Evolutionary conservation across 2,329 filamentous ascomycete genomes (phyloP).

Genomic region (Meredithiella fracta): DNA sequence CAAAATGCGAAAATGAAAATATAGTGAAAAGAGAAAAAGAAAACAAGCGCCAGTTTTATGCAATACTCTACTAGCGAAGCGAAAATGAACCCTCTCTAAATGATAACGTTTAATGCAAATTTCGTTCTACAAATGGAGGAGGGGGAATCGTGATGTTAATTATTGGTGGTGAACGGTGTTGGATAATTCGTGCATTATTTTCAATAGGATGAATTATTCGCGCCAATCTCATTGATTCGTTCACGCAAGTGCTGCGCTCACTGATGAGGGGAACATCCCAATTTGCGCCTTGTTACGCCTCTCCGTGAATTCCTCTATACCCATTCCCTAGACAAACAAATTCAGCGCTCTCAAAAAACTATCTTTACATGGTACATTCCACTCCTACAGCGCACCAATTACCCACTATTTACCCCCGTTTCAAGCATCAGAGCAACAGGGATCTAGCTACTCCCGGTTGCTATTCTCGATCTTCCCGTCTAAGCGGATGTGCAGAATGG

Average conservation of each 20-base stretch:
- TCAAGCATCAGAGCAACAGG: not conserved
- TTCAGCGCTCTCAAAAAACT: not conserved
- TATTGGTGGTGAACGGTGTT: not conserved
- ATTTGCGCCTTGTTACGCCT: too few relatives aligned
- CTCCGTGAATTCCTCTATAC: too few relatives aligned
- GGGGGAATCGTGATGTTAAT: not conserved
- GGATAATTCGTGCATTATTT: not conserved
- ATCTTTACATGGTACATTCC: not conserved
- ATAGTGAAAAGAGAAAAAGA: not conserved
- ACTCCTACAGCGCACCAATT: not conserved
- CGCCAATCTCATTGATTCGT: too few relatives aligned
- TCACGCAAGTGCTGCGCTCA: too few relatives aligned
- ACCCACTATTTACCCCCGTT: not conserved
- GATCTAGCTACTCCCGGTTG: not conserved
- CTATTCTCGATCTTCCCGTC: constrained; percentile 1
- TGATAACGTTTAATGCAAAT: not conserved
- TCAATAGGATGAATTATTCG: too few relatives aligned
- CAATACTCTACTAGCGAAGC: not conserved
- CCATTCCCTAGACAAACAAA: not conserved
- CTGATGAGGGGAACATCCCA: too few relatives aligned
- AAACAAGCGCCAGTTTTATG: not conserved
- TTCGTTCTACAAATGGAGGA: not conserved
- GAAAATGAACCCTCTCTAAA: not conserved
- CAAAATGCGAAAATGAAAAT: not conserved
- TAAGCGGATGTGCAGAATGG: not conserved